Base-by-base conservation (phyloP, 805 yeast genomes). In the Isabelozyma gotoi region DNA sequence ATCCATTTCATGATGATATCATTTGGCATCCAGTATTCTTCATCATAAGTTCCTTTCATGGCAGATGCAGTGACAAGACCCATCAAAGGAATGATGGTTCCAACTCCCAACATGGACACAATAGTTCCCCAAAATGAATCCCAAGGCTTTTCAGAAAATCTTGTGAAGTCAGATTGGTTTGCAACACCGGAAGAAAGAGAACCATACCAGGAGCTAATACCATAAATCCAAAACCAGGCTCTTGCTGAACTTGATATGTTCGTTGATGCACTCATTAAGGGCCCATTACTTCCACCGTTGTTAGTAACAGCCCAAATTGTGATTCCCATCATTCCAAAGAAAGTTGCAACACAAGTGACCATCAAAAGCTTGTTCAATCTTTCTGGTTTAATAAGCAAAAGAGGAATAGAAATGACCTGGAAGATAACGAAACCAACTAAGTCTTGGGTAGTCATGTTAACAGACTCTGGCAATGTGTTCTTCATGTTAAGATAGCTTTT, bases 11-110 rank as follows among this genome's bases (percentile, higher is more conserved):
- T 50, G 43, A 66, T 60, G 38, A 73, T 61, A 36, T 63, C 65
- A 45, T 68, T 67, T 3, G 82, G 82, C 47, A 67, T 66, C 82
- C 82, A 77, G 34, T 71, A 50, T 17, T 57, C 55, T 29, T 60
- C 62, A 19, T 74, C 76, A 45, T 67, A 73, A 6, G 39, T 31
- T 4, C 62, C 62, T 19, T 60, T 47, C 19, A 73, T 60, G 2
- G 78, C 74, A 27, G 75, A 71, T 4, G 80, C 73, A 8, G 73
- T 65, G 33, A 76, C 44, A 19, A 74, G 50, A 8, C 80, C 80
- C 53, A 76, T 65, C 19, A 76, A 51, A 14, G 81, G 79, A 19
- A 76, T 69, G 21, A 74, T 54, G 16, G 74, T 62, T 7, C 78
- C 78, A 15, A 66, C 55, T 3, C 73, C 33, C 32, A 71, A 45